These are phyloP conservation scores for Agrocybe pediades DNA, from an alignment of 768 basidiomycete genomes.

Conservation along the genomic window DNA sequence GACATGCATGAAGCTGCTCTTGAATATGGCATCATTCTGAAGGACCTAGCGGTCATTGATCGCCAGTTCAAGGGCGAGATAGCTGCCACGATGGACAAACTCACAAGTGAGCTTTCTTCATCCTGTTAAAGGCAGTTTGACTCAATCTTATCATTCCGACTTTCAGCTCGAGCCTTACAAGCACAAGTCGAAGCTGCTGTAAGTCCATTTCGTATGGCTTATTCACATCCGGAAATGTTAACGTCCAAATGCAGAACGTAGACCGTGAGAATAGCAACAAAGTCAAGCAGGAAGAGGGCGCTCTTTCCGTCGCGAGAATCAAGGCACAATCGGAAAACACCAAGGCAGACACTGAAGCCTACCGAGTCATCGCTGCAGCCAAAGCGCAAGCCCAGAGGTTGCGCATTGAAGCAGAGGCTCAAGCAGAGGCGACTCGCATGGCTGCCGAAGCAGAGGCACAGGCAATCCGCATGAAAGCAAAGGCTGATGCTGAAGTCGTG, in stretches of 20 bases:
- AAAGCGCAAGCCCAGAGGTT: constrained; percentile 69
- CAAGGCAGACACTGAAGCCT: constrained; percentile 76
- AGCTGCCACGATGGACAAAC: constrained; percentile 81
- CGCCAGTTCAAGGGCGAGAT: constrained; percentile 90
- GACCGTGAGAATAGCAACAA: constrained; percentile 88
- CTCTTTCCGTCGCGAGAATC: constrained; percentile 75
- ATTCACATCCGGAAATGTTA: not conserved
- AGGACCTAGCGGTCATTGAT: constrained; percentile 84
- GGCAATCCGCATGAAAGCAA: constrained; percentile 63
- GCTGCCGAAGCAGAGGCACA: constrained; percentile 75
- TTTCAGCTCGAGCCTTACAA: constrained; percentile 70
- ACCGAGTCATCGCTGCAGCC: constrained; percentile 71
- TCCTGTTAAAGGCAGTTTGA: not conserved
- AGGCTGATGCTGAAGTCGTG: constrained; percentile 59
- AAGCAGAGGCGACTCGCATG: constrained; percentile 76
- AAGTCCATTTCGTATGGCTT: constrained; percentile 22
- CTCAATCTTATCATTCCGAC: constrained; percentile 10
- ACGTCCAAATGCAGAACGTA: constrained; percentile 55
- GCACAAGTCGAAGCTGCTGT: constrained; percentile 88
- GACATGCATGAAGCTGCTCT: constrained; percentile 80
- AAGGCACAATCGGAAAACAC: constrained; percentile 67
- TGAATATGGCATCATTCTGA: constrained; percentile 82
- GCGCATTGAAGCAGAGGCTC: constrained; percentile 78
- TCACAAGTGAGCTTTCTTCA: constrained; percentile 46
- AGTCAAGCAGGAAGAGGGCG: constrained; percentile 83